phyloP scores from a whole-genome alignment of 805 yeast species.

The Myxozyma udenii region DNA sequence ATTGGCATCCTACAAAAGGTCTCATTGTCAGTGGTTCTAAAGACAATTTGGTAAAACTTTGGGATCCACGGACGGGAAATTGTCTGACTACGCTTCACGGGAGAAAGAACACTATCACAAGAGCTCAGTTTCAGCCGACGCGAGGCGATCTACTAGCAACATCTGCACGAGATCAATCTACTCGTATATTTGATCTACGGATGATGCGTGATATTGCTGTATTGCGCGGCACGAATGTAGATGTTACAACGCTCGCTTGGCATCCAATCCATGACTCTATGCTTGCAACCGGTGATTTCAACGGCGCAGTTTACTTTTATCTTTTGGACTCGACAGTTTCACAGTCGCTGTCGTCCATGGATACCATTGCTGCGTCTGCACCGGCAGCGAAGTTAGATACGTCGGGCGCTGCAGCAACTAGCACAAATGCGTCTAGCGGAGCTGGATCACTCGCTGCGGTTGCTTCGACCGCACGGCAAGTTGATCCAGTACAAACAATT shows the following conservation, averaged over 20 bases:
- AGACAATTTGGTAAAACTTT: conserved; percentile 85
- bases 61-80: conserved; percentile 87
- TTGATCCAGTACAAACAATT: conserved; percentile 46
- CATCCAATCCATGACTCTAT: conserved; percentile 82
- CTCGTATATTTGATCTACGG: conserved; percentile 82
- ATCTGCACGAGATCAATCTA: conserved; percentile 82
- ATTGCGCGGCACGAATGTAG: conserved; percentile 76
- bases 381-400: neutral
- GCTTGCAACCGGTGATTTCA: conserved; percentile 81
- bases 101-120: conserved; percentile 89
- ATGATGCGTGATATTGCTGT: conserved; percentile 73
- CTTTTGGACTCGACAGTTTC: conserved; percentile 48
- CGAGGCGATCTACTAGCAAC: conserved; percentile 80
- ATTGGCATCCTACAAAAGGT: conserved; percentile 92
- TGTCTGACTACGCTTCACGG: conserved; percentile 82
- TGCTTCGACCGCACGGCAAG: conserved; percentile 18
- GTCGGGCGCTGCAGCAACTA: neutral
- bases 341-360: conserved; percentile 34
- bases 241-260: conserved; percentile 84
- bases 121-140: conserved; percentile 77
- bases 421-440: conserved; percentile 19
- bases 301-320: conserved; percentile 82
- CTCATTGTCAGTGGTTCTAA: conserved; percentile 89
- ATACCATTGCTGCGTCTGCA: neutral
- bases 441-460: neutral